These are phyloP conservation scores for Leucosporidium yakuticum DNA, from an alignment of 768 basidiomycete genomes.

Conservation along the genomic window DNA sequence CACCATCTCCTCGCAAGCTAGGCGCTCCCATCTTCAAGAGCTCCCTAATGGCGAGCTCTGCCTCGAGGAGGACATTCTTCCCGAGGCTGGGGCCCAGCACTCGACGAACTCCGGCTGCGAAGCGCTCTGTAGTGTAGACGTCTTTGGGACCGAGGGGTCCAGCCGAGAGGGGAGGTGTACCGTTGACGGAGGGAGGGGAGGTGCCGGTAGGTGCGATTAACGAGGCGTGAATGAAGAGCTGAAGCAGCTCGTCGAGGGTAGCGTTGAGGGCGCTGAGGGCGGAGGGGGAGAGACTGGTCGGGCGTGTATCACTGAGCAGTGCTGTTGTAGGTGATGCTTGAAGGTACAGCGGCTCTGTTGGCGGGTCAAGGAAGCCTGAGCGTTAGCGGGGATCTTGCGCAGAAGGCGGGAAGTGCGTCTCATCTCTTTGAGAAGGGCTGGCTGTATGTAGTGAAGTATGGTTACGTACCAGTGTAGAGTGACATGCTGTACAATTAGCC, in stretches of 20 bases:
- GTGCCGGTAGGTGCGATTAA: not conserved
- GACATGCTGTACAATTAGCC: too few species aligned
- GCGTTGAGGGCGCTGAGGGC: constrained; percentile 74
- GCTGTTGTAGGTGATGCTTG: constrained; percentile 79
- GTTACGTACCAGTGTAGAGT: too few species aligned
- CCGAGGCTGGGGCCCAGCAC: constrained; percentile 74
- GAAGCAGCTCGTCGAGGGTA: constrained; percentile 75
- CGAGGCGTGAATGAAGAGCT: constrained; percentile 50
- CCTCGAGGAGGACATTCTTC: constrained; percentile 86
- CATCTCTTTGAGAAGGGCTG: too few species aligned
- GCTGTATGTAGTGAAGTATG: too few species aligned
- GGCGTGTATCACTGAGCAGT: constrained; percentile 84
- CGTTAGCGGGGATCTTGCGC: not conserved
- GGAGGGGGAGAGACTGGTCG: constrained; percentile 73
- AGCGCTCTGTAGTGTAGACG: constrained; percentile 59
- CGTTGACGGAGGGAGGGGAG: not conserved
- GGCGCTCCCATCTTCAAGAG: constrained; percentile 47
- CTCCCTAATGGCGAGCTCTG: constrained; percentile 82
- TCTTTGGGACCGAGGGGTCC: not conserved
- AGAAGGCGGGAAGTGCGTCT: too few species aligned
- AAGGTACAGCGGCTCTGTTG: constrained; percentile 64
- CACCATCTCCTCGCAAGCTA: constrained; percentile 59
- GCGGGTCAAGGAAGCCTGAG: not conserved
- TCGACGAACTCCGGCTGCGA: constrained; percentile 61
- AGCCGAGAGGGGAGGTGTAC: not conserved